Evolutionary conservation across 805 yeast genomes (phyloP), one percentile per base, ranked within the genome.

Genomic region (Ascoidea rubescens): DNA sequence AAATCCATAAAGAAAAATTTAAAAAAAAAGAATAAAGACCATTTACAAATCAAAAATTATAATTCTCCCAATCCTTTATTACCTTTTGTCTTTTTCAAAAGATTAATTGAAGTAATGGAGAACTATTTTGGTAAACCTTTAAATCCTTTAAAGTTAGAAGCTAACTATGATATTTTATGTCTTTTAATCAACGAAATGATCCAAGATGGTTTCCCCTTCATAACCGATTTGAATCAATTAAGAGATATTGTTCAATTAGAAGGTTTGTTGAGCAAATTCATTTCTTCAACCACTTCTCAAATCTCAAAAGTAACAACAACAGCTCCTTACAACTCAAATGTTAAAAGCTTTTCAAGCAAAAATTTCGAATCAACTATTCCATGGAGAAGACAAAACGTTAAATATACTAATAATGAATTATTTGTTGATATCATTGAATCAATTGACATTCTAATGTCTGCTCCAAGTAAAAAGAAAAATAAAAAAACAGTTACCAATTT

Each of bases 361-460:
- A 48, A 53, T 53, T 52, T 54, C 5, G 52, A 55, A 12, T 37
- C 56, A 1, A 59, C 59, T 17, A 67, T 70, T 6, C 96, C 96
- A 1, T 91, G 98, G 98, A 75, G 98, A 59, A 71, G 78, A 48
- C 62, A 81, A 4, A 76, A 79, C 56, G 83, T 85, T n/a, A 77
- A 74, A 57, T 80, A 87, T 63, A 74, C 87, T 3, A 81, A 81
- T 57, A 88, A 91, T 64, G 98, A 91, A 65, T 72, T 91, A 65
- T 88, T 82, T 63, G 84, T 91, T 6, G 98, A 93, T 65, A 63
- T 93, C 5, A 71, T 73, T 2, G 99, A 91, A 64, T 69, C 73
- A 0, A 64, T 86, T 28, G 75, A 74, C 56, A 74, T 83, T 44
- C 72, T 84, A 0, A 64, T 81, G 28, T 69, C 72, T 30, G 66